phyloP scores from a whole-genome alignment of 306 rosid genomes.

The Inga laurina region DNA sequence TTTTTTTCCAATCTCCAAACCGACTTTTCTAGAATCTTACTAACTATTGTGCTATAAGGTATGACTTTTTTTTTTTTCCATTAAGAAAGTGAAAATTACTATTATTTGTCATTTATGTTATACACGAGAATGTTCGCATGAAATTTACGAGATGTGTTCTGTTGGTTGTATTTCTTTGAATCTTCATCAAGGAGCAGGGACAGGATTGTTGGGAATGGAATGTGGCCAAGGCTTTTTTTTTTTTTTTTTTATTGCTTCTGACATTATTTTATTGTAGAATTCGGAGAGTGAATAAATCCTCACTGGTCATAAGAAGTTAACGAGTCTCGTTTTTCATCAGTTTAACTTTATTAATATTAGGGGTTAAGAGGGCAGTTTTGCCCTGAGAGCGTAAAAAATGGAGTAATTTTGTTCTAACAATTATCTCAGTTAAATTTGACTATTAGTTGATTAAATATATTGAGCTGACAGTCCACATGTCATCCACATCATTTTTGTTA shows the following conservation, averaged over 20 bases:
- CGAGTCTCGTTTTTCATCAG: not conserved
- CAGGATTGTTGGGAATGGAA: not conserved
- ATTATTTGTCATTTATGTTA: not conserved
- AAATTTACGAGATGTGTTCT: not conserved
- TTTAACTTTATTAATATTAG: no score
- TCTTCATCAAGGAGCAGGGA: not conserved
- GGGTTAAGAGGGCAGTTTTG: no score
- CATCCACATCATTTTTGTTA: no score
- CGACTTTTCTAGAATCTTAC: not conserved
- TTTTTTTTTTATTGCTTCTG: not conserved
- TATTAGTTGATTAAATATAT: no score
- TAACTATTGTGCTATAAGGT: not conserved
- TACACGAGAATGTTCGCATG: not conserved
- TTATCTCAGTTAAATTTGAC: no score
- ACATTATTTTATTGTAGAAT: not conserved
- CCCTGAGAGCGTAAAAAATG: no score
- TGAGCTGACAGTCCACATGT: no score
- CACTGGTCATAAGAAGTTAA: not conserved
- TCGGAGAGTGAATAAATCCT: not conserved
- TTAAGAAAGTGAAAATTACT: not conserved
- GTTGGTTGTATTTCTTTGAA: not conserved
- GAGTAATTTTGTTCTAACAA: fast-evolving
- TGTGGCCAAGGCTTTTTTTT: no score
- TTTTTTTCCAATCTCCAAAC: not conserved
- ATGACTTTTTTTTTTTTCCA: not conserved